Base-by-base conservation (phyloP, 2,329 filamentous ascomycete genomes). In the Arthroderma sp. region DNA sequence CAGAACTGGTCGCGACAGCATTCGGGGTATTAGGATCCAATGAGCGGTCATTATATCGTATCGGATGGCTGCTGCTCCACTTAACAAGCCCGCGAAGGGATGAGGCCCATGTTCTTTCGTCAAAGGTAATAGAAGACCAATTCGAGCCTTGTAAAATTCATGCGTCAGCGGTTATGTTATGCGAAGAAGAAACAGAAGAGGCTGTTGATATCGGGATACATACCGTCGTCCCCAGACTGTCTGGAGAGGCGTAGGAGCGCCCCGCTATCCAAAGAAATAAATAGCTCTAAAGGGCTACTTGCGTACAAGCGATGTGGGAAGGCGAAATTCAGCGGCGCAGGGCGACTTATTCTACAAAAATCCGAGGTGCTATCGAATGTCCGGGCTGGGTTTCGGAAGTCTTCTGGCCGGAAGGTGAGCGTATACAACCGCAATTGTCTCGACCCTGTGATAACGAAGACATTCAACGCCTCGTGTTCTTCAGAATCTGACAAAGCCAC, bases 221-320 rank as follows among this genome's bases (percentile, higher is more conserved):
- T 63, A 67, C 71, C 73, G 61, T 70, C 70, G 47, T 72, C 69
- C 33, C 67, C 68, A 28, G 66, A 60, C 47, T 66, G 77, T 57
- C 78, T 77, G 46, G 81, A 80, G 50, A 96, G 68, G 49, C 84
- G 80, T 50, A 94, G 53, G 28, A 70, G 55, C 37, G 61, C 62
- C 22, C 67, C 67, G 45, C 59, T 69, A 29, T 67, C 63, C 22
- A 69, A 75, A 0, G 87, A 83, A 22, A 94, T 74, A 39, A 95
- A 73, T 39, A 98, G 64, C 55, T 85, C 81, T 49, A 84, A 72
- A 10, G 80, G 75, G 52, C 71, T 82, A 47, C 83, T 75, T 11
- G 87, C 85, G 52, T 84, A 72, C 54, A 98, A 71, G 48, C 87
- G 77, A 61, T 94, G 89, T 4, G 88, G 81, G 51, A 79, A 73